Percentiles rank a stretch among this genome's conserved stretches.
phyloP scores from a whole-genome alignment of 2,329 filamentous ascomycete genomes.

The Didymella segeticola region DNA sequence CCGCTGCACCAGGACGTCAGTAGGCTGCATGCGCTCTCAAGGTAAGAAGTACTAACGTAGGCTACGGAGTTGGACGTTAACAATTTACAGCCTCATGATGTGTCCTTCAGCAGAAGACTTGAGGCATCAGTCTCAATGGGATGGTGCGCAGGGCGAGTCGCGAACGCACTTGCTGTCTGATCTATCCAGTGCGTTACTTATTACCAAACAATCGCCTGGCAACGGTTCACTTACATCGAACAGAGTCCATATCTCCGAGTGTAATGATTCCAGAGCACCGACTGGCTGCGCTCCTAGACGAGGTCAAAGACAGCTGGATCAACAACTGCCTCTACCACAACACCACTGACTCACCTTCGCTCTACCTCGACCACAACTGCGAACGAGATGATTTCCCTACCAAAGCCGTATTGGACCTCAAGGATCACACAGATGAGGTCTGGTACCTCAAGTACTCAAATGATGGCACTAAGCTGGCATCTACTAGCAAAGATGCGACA shows the following conservation, averaged over 20 bases:
- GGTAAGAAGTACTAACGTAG: constrained; percentile 52
- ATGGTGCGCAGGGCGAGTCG: constrained; percentile 78
- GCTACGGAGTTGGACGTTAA: constrained; percentile 26
- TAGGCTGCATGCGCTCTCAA: constrained; percentile 82
- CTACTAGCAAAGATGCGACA: constrained; percentile 75
- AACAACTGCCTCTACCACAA: constrained; percentile 89
- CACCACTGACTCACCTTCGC: constrained; percentile 74
- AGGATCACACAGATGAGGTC: constrained; percentile 79
- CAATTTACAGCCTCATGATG: constrained; percentile 76
- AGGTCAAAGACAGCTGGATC: constrained; percentile 85
- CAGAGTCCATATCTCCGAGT: constrained; percentile 89
- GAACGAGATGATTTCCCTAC: constrained; percentile 81
- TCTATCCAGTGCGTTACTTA: constrained; percentile 72
- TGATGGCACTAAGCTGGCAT: constrained; percentile 81
- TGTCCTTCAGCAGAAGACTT: constrained; percentile 80
- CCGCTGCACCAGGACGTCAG: constrained; percentile 80
- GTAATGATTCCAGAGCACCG: constrained; percentile 96
- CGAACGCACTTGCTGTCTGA: constrained; percentile 78
- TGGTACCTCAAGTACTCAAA: constrained; percentile 94
- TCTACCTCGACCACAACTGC: constrained; percentile 89
- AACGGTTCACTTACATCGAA: constrained; percentile 21
- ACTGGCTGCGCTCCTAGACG: constrained; percentile 78
- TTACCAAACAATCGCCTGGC: not conserved
- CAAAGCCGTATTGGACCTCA: constrained; percentile 72
- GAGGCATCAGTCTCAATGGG: constrained; percentile 79